These are phyloP conservation scores for Neocallimastix lanati DNA, from an alignment of 192 early-diverging fungal genomes.

Conservation along the genomic window DNA sequence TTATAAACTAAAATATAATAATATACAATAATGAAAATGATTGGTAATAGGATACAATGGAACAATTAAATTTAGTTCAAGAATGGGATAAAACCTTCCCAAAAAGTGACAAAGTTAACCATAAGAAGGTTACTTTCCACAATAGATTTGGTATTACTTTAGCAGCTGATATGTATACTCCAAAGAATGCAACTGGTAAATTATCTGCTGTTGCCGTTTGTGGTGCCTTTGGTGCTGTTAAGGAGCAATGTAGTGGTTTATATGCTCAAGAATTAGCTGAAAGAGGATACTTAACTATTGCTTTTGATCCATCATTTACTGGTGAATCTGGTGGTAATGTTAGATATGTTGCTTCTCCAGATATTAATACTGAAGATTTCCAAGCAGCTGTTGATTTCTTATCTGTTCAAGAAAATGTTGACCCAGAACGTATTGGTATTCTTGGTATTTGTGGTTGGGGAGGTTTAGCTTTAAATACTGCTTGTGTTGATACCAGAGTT, in stretches of 20 bases:
- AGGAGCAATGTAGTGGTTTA: background rate
- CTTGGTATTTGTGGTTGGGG: background rate
- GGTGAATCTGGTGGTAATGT: background rate
- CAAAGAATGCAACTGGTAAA: background rate
- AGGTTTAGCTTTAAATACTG: background rate
- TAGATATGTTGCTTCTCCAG: background rate
- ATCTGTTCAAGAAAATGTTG: background rate
- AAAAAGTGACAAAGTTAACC: background rate
- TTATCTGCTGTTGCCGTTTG: background rate
- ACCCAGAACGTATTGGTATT: background rate
- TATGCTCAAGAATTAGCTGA: background rate
- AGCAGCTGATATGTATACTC: background rate
- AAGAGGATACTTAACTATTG: background rate
- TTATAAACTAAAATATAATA: too few relatives aligned
- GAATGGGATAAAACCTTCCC: background rate
- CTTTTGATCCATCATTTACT: background rate
- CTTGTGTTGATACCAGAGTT: background rate
- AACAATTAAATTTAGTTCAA: background rate
- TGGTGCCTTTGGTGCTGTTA: background rate
- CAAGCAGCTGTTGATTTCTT: background rate
- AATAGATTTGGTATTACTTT: background rate
- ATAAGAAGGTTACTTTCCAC: background rate
- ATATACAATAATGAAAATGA: too few relatives aligned
- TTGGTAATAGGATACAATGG: background rate
- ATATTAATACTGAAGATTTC: background rate